Evolutionary conservation across 2,329 filamentous ascomycete species (phyloP), one percentile per base, ranked within the genome.

Genomic region (Venturia carpophila): DNA sequence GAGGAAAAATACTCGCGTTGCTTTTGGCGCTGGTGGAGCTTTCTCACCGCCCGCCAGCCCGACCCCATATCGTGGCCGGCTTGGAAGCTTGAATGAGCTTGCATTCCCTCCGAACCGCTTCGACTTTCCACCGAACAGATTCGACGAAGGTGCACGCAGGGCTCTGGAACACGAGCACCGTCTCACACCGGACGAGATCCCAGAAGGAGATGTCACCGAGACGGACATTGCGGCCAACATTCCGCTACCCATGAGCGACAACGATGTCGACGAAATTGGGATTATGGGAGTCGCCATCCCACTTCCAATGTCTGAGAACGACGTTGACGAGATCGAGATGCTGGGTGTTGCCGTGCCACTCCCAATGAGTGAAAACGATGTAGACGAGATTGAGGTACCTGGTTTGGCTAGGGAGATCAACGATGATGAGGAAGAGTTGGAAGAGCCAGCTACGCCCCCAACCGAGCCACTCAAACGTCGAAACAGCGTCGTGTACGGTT

Each of bases 301-400:
- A 65, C 86, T 87, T 17, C 87, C 88, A 63, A 79, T 79, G 5
- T 77, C 78, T 17, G 79, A 78, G 24, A 66, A 65, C 1, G 71
- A 74, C 45, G 70, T 67, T n/a, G 60, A 66, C 41, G 64, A 37
- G 27, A 62, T 60, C 15, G 65, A 60, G 30, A 66, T 41, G 24
- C 1, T 61, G 37, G 60, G 60, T 13, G 63, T 52, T 27, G 63
- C 63, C 49, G 83, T 92, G 67, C 85, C 90, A 21, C 77, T 94
- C 15, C 90, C 90, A 0, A 78, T 87, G 49, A 80, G 80, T 27
- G 80, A 84, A 43, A 82, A 86, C 61, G 91, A 95, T 71, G 77
- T 94, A 7, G 83, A 87, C 60, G 91, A 95, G 72, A 94, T 95
- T 52, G 89, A 94, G 71, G 83, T 91, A 55, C 89, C 89, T 3